Evolutionary conservation across 2,329 filamentous ascomycete species (phyloP).

Genomic region (Apiospora koreana): DNA sequence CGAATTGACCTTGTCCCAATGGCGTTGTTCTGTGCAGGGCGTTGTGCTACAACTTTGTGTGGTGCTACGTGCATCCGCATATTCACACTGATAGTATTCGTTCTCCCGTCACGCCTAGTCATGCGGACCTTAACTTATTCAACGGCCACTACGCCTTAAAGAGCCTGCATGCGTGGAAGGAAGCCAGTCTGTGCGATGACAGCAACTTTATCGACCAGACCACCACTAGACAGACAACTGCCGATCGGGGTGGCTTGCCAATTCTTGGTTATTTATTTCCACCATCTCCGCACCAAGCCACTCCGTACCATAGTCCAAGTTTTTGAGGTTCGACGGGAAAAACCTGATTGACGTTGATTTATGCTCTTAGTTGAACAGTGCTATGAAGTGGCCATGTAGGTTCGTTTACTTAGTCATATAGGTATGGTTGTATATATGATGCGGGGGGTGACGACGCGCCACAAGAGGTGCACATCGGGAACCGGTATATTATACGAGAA

Average conservation of each 20-base stretch:
- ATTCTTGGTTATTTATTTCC: neutral
- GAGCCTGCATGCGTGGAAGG: neutral
- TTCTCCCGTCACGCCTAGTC: neutral
- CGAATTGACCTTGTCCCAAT: neutral
- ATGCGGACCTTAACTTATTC: neutral
- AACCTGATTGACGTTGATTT: neutral
- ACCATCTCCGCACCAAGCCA: neutral
- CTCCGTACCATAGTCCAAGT: neutral
- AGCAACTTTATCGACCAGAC: neutral
- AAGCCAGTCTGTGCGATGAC: neutral
- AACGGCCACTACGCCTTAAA: neutral
- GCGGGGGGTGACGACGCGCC: neutral
- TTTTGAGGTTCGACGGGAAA: neutral
- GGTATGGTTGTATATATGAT: neutral
- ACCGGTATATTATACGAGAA: too few species aligned
- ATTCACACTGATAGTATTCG: neutral
- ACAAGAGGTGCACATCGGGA: neutral
- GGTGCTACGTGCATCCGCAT: neutral
- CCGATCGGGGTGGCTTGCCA: neutral
- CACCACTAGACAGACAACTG: conserved; percentile 1
- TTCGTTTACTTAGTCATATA: neutral
- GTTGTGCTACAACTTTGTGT: neutral
- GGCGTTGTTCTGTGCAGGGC: neutral
- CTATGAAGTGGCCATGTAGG: neutral
- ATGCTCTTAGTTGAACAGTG: neutral